These are phyloP conservation scores for Phytophthora idaei DNA, from an alignment of 352 stramenopile species.

Conservation along the genomic window DNA sequence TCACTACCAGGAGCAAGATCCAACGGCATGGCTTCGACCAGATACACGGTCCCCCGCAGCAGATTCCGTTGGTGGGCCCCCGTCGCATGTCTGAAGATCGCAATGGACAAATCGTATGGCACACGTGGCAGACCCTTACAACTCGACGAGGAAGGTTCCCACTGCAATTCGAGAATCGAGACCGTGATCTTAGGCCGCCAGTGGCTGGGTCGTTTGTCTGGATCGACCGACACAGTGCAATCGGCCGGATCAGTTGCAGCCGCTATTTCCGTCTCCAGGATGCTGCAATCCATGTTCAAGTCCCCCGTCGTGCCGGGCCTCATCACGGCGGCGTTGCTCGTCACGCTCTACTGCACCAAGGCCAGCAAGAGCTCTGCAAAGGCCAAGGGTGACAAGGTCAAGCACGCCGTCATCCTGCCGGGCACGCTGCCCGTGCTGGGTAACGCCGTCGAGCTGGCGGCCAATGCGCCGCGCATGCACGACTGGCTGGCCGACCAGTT, in stretches of 20 bases:
- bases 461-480: slow-evolving; percentile 44
- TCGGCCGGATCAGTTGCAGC: slow-evolving; percentile 9
- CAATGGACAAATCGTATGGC: slow-evolving; percentile 20
- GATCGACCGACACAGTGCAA: slow-evolving; percentile 12
- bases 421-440: slow-evolving; percentile 48
- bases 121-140: slow-evolving; percentile 18
- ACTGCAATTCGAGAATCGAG: slow-evolving; percentile 19
- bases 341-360: slow-evolving; percentile 34
- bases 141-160: slow-evolving; percentile 29
- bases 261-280: slow-evolving; percentile 1
- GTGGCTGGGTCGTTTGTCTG: slow-evolving; percentile 11
- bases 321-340: slow-evolving; percentile 29
- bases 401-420: slow-evolving; percentile 29
- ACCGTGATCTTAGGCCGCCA: slow-evolving; percentile 1
- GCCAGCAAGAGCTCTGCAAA: slow-evolving; percentile 15
- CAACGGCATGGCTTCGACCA: neutral
- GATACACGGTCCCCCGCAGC: neutral
- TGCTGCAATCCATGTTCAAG: slow-evolving; percentile 37
- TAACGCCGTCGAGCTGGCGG: slow-evolving; percentile 46
- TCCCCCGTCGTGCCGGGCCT: slow-evolving; percentile 28
- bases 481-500: slow-evolving; percentile 50
- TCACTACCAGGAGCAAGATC: neutral
- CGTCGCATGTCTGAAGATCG: neutral
- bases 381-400: slow-evolving; percentile 28
- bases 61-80: slow-evolving; percentile 22